Evolutionary conservation across 306 rosid genomes (phyloP).

Genomic region (Lathyrus tuberosus): DNA sequence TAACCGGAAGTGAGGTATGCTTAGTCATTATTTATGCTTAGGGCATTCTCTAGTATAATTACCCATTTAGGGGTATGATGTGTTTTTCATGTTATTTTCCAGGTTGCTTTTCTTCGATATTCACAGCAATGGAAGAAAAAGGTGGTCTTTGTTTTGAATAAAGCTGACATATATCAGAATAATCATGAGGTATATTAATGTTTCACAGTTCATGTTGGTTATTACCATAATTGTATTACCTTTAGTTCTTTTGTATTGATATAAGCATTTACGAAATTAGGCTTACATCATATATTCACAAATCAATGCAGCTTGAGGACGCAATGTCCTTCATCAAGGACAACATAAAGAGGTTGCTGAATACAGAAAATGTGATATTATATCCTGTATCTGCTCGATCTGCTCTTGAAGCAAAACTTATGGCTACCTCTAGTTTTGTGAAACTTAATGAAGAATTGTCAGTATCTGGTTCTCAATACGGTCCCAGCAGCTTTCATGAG

Average conservation of each 20-base stretch:
- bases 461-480: conserved; percentile 53
- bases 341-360: conserved; percentile 72
- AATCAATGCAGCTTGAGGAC: conserved; percentile 85
- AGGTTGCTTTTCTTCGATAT: conserved; percentile 90
- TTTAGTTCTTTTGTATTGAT: conserved; percentile 34
- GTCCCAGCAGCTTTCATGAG: conserved; percentile 62
- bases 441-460: conserved; percentile 46
- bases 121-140: conserved; percentile 98
- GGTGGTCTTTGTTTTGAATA: conserved; percentile 92
- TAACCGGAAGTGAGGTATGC: conserved; percentile 96
- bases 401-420: conserved; percentile 88
- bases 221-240: conserved; percentile 18
- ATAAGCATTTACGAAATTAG: conserved; percentile 17
- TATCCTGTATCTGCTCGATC: conserved; percentile 92
- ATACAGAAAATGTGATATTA: conserved; percentile 66
- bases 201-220: conserved; percentile 23
- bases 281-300: conserved; percentile 32
- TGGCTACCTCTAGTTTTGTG: conserved; percentile 48
- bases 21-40: conserved; percentile 15
- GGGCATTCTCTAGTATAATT: conserved; percentile 30
- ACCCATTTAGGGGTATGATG: conserved; percentile 21
- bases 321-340: conserved; percentile 78
- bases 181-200: conserved; percentile 64
- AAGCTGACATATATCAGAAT: conserved; percentile 84
- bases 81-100: conserved; percentile 45